Evolutionary conservation across 352 stramenopile species (phyloP).

Genomic region (Globisporangium cystogenes): DNA sequence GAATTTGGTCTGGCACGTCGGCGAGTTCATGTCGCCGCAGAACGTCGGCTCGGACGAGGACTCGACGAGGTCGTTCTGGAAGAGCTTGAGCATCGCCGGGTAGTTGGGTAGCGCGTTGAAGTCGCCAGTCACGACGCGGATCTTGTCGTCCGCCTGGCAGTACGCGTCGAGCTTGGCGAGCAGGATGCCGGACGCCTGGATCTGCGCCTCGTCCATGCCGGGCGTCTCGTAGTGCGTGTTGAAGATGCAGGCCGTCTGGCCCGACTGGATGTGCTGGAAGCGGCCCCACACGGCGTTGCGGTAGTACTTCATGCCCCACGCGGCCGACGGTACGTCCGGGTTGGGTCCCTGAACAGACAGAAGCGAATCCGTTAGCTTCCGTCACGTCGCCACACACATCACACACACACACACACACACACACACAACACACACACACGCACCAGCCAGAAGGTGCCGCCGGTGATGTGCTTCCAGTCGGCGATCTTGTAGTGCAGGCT

Average conservation of each 20-base stretch:
- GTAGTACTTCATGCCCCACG: constrained; percentile 70
- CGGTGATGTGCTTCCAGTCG: constrained; percentile 48
- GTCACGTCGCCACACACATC: too few species aligned
- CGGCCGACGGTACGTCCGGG: constrained; percentile 37
- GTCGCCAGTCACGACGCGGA: constrained; percentile 61
- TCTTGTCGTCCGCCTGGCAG: constrained; percentile 50
- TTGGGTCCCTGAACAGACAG: constrained; percentile 38
- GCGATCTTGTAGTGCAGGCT: constrained; percentile 59
- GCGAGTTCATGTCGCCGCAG: constrained; percentile 57
- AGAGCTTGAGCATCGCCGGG: constrained; percentile 54
- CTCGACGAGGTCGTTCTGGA: constrained; percentile 43
- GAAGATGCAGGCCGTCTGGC: constrained; percentile 59
- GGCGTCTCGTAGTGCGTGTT: constrained; percentile 85
- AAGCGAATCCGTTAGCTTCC: too few species aligned
- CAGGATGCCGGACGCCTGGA: constrained; percentile 62
- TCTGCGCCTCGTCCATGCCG: constrained; percentile 66
- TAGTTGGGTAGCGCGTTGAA: constrained; percentile 71
- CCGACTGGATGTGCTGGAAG: constrained; percentile 62
- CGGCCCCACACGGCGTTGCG: constrained; percentile 63
- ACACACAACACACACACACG: too few species aligned
- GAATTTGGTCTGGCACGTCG: constrained; percentile 61
- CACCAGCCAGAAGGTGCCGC: constrained; percentile 68
- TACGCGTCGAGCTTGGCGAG: constrained; percentile 36
- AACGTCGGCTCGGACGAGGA: constrained; percentile 49
- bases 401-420: too few species aligned